Evolutionary conservation across 768 basidiomycete species (phyloP).

Genomic region (Amanita pallidorosea): DNA sequence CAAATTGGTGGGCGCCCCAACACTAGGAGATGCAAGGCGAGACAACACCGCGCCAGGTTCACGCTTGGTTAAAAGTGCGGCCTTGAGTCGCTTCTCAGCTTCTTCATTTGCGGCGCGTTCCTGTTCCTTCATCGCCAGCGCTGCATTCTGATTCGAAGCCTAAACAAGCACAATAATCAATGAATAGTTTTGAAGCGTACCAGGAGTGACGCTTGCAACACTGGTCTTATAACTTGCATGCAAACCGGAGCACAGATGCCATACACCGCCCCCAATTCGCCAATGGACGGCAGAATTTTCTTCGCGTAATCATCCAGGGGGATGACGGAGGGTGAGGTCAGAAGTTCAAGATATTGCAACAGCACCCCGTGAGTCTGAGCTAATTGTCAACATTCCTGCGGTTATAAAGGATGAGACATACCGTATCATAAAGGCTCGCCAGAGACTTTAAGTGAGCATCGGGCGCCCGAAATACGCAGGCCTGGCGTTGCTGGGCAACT

Average conservation of each 20-base stretch:
- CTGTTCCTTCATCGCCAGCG: slow-evolving; percentile 56
- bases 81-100: slow-evolving; percentile 73
- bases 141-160: slow-evolving; percentile 33
- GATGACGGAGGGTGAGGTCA: slow-evolving; percentile 64
- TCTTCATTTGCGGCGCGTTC: slow-evolving; percentile 63
- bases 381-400: slow-evolving; percentile 10
- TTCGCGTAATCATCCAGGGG: slow-evolving; percentile 62
- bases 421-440: slow-evolving; percentile 81
- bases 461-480: slow-evolving; percentile 64
- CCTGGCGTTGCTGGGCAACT: slow-evolving; percentile 84
- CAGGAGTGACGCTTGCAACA: slow-evolving; percentile 51
- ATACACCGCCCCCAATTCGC: slow-evolving; percentile 63
- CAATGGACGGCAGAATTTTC: slow-evolving; percentile 63
- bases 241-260: slow-evolving; percentile 80
- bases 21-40: slow-evolving; percentile 54
- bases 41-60: slow-evolving; percentile 45
- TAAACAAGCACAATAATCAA: slow-evolving; percentile 1
- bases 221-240: slow-evolving; percentile 90
- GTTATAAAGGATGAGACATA: slow-evolving; percentile 25
- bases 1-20: slow-evolving; percentile 16
- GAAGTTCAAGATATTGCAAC: slow-evolving; percentile 83
- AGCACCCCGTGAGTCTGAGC: slow-evolving; percentile 82
- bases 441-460: slow-evolving; percentile 80
- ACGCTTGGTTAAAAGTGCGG: slow-evolving; percentile 67
- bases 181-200: slow-evolving; percentile 25